A percentile compares a stretch with the other conserved stretches of the same genome.
Evolutionary conservation across 2,329 filamentous ascomycete genomes (phyloP).

Genomic region (Phoma sp.): DNA sequence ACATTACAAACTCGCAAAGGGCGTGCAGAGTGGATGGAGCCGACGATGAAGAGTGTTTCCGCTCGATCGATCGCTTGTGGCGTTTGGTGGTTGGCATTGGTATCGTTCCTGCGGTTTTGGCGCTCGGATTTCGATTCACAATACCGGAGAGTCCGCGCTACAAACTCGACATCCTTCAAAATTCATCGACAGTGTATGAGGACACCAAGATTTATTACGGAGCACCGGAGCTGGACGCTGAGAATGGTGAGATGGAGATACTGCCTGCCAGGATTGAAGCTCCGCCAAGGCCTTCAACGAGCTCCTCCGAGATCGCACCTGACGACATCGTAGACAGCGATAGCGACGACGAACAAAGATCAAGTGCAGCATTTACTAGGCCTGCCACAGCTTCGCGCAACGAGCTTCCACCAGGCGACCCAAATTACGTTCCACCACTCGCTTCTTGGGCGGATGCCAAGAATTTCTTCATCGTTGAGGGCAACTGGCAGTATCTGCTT

Average conservation of each 20-base stretch:
- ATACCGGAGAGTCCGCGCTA: conserved; percentile 53
- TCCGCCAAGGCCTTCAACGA: conserved; percentile 24
- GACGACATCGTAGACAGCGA: conserved; percentile 37
- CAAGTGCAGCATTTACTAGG: conserved; percentile 18
- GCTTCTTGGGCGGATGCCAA: conserved; percentile 43
- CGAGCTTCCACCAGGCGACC: conserved; percentile 42
- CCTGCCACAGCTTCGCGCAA: background rate
- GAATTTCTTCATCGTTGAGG: conserved; percentile 44
- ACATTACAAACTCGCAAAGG: conserved; percentile 27
- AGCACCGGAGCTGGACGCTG: conserved; percentile 32
- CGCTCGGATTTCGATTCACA: conserved; percentile 49
- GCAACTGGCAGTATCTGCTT: conserved; percentile 48
- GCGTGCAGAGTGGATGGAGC: conserved; percentile 27
- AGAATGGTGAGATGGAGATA: conserved; percentile 42
- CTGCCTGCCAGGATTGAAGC: conserved; percentile 17
- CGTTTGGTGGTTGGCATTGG: conserved; percentile 52
- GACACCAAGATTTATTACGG: conserved; percentile 45
- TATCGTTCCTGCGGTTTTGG: conserved; percentile 35
- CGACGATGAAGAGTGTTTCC: conserved; percentile 33
- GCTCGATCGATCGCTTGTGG: conserved; percentile 50
- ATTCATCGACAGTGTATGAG: conserved; percentile 40
- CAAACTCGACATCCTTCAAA: conserved; percentile 50
- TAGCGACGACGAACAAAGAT: conserved; percentile 33
- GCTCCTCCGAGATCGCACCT: conserved; percentile 36
- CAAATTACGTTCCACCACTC: conserved; percentile 56